Conservation (phyloP, 345 rosid species). For the rapeseed (Brassica napus) region Da-Ae NC_063450.1:4223001-4223500, state of each 20-base stretch:
- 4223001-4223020: conserved; percentile 28
- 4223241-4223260: neutral
- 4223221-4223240: neutral
- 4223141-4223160: conserved; percentile 43
- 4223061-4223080: conserved; percentile 31
- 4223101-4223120: conserved; percentile 36
- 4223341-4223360: conserved; percentile 42
- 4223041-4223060: conserved; percentile 29
- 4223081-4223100: conserved; percentile 7
- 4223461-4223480: conserved; percentile 42
- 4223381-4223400: conserved; percentile 46
- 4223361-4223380: conserved; percentile 57
- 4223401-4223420: conserved; percentile 46
- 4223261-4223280: conserved; percentile 30
- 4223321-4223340: conserved; percentile 9
- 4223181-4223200: neutral
- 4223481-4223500: conserved; percentile 52
- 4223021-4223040: conserved; percentile 33
- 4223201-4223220: neutral
- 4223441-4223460: conserved; percentile 39
- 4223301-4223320: conserved; percentile 29
- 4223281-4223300: conserved; percentile 29
- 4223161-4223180: conserved; percentile 16
- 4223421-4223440: conserved; percentile 30
- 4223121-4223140: conserved; percentile 38